These are phyloP conservation scores for Juncus effusus DNA, from an alignment of 176 grass and related monocot genomes.

Conservation along the genomic window DNA sequence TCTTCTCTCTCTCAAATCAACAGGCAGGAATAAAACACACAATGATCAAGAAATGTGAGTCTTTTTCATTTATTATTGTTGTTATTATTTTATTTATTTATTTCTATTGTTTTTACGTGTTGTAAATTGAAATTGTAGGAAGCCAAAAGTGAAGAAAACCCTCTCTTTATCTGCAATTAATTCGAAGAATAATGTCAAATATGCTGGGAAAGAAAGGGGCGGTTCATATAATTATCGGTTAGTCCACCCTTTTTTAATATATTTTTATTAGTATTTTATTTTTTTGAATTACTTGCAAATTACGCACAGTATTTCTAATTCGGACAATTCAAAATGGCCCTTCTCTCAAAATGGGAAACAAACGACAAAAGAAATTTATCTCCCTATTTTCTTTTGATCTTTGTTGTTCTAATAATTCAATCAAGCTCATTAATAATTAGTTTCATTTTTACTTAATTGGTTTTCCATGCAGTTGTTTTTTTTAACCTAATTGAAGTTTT, in stretches of 20 bases:
- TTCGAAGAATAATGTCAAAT: constrained; percentile 11
- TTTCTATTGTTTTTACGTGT: neutral
- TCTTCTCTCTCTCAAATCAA: constrained; percentile 22
- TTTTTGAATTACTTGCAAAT: too few relatives aligned
- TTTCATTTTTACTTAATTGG: too few relatives aligned
- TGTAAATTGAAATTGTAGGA: constrained; percentile 4
- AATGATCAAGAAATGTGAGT: constrained; percentile 15
- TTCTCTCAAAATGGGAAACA: too few relatives aligned
- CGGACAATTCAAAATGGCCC: too few relatives aligned
- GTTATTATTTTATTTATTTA: neutral
- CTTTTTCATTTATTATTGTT: neutral
- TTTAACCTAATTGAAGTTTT: too few relatives aligned
- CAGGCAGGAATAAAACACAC: neutral
- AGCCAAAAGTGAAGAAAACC: constrained; percentile 23
- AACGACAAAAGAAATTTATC: too few relatives aligned
- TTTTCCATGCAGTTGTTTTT: too few relatives aligned
- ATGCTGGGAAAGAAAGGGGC: neutral
- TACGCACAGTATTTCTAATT: too few relatives aligned
- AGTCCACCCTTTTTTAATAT: constrained; percentile 1
- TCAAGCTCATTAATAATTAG: too few relatives aligned
- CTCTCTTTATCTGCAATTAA: constrained; percentile 19
- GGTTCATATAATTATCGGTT: constrained; percentile 16
- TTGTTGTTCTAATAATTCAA: too few relatives aligned
- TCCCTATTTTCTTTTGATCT: too few relatives aligned
- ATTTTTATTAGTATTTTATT: too few relatives aligned